Percentiles rank a stretch among this genome's conserved stretches.
Evolutionary conservation across 2,329 filamentous ascomycete species (phyloP).

Genomic region (Fusarium scirpi): DNA sequence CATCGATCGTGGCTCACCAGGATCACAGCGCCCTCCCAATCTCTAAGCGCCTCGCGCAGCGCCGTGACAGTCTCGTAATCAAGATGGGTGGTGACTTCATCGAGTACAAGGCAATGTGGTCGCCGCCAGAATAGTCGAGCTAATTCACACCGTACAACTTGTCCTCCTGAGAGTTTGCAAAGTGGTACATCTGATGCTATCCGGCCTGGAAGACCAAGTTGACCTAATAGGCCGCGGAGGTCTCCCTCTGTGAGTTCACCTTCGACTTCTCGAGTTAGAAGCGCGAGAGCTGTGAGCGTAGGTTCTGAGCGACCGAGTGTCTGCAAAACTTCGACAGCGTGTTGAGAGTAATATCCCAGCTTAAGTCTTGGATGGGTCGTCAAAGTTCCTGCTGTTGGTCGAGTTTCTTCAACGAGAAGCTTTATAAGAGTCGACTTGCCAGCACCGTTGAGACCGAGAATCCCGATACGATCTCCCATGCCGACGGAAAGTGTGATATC

Average conservation of each 20-base stretch:
- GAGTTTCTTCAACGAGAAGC: constrained; percentile 71
- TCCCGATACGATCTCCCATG: constrained; percentile 78
- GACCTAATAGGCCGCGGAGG: constrained; percentile 72
- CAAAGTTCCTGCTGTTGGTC: constrained; percentile 71
- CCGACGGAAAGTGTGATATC: constrained; percentile 77
- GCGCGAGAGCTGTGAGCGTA: constrained; percentile 71
- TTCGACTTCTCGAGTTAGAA: constrained; percentile 68
- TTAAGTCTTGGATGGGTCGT: constrained; percentile 76
- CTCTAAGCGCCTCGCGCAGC: constrained; percentile 72
- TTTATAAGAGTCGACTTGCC: constrained; percentile 85
- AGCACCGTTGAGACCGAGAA: constrained; percentile 82
- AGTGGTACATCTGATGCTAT: constrained; percentile 80
- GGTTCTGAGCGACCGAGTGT: constrained; percentile 61
- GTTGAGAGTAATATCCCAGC: constrained; percentile 83
- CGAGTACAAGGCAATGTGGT: constrained; percentile 80
- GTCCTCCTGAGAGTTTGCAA: constrained; percentile 80
- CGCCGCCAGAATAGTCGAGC: constrained; percentile 75
- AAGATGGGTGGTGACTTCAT: constrained; percentile 87
- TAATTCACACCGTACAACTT: constrained; percentile 75
- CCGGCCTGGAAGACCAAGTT: constrained; percentile 77
- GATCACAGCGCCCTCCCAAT: constrained; percentile 80
- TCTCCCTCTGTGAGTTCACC: constrained; percentile 73
- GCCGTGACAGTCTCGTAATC: constrained; percentile 85
- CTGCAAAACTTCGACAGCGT: constrained; percentile 78
- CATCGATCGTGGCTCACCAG: constrained; percentile 86